These are phyloP conservation scores for Heterobasidion annosum DNA, from an alignment of 1,284 basidiomycete genomes.

Conservation along the genomic window DNA sequence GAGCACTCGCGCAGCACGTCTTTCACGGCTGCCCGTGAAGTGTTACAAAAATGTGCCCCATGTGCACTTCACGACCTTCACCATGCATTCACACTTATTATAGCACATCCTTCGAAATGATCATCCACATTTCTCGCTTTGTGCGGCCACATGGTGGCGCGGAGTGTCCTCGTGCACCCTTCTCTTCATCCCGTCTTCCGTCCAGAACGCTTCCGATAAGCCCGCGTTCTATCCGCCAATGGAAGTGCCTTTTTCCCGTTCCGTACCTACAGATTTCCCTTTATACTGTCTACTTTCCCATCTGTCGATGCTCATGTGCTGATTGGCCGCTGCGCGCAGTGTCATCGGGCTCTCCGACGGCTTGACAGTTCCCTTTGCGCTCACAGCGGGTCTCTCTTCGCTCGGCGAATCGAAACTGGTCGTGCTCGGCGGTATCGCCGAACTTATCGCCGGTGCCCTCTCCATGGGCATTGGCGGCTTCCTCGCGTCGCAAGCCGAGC, in stretches of 20 bases:
- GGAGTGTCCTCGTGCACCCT: neutral
- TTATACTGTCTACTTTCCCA: neutral
- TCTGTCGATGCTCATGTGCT: neutral
- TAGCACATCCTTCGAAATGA: too few relatives aligned
- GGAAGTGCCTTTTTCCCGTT: neutral
- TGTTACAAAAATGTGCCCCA: too few relatives aligned
- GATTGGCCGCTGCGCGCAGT: constrained; percentile 31
- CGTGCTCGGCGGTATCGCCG: constrained; percentile 85
- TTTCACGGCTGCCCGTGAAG: too few relatives aligned
- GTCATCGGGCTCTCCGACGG: constrained; percentile 95
- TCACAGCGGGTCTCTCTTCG: constrained; percentile 85
- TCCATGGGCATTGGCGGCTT: constrained; percentile 98
- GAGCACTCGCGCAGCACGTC: too few relatives aligned
- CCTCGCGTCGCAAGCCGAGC: constrained; percentile 92
- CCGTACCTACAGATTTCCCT: neutral
- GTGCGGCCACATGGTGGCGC: neutral
- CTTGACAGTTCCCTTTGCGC: constrained; percentile 89
- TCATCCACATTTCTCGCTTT: too few relatives aligned
- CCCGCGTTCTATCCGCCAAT: neutral
- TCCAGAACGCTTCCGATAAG: neutral
- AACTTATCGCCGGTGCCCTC: constrained; percentile 92
- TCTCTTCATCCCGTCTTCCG: neutral
- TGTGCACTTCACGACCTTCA: too few relatives aligned
- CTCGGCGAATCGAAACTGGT: constrained; percentile 85
- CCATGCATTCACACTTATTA: too few relatives aligned